Percentiles rank a stretch among this genome's conserved stretches.
Evolutionary conservation across 345 rosid genomes (phyloP).

Genomic region (Brassica carinata): DNA sequence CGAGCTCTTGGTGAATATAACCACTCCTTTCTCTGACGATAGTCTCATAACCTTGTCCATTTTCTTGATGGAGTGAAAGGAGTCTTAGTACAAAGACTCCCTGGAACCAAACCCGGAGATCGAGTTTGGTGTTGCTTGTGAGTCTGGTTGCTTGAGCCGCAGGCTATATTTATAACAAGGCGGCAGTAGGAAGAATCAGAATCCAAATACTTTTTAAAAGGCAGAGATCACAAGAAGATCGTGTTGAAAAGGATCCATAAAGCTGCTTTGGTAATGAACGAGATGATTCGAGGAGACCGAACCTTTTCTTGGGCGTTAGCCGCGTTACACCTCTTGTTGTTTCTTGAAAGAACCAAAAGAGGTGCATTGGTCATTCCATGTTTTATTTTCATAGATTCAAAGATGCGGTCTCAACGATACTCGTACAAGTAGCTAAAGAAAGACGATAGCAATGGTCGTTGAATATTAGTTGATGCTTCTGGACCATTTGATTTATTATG

Average conservation of each 20-base stretch:
- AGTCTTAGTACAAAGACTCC: not conserved
- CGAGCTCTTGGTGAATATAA: slow-evolving; percentile 80
- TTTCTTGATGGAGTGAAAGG: not conserved
- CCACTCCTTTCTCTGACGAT: slow-evolving; percentile 65
- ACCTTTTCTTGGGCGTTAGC: not conserved
- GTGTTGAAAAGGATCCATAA: not conserved
- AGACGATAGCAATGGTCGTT: not conserved
- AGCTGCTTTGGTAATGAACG: not conserved
- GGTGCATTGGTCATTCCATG: not conserved
- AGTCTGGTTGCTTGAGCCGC: not conserved
- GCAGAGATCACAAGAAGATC: not conserved
- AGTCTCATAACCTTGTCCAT: slow-evolving; percentile 53
- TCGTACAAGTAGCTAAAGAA: not conserved
- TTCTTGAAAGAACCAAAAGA: not conserved
- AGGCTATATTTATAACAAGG: not conserved
- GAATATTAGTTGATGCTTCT: not conserved
- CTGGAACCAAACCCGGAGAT: not conserved
- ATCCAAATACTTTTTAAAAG: not conserved
- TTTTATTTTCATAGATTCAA: not conserved
- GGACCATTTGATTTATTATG: not conserved
- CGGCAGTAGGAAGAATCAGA: not conserved
- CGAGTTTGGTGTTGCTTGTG: slow-evolving; percentile 2
- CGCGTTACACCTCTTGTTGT: not conserved
- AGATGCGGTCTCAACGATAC: not conserved
- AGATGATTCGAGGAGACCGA: not conserved